phyloP scores from a whole-genome alignment of 2,329 filamentous ascomycete genomes.

The Colletotrichum tabaci region DNA sequence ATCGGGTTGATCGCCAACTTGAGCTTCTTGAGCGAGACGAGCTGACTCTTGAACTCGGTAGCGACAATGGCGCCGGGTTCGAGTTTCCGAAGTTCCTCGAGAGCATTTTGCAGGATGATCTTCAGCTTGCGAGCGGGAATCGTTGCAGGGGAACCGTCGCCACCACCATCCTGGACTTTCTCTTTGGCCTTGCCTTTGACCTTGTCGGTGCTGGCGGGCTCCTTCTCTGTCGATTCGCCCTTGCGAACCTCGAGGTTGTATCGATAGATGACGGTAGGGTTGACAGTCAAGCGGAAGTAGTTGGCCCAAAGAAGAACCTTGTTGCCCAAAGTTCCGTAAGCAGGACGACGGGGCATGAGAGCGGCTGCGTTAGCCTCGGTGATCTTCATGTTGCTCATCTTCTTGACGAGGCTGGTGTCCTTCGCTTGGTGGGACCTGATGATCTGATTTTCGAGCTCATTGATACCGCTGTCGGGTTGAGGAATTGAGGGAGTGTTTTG shows the following conservation, averaged over 20 bases:
- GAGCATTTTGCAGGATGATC: slow-evolving; percentile 56
- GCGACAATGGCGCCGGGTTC: slow-evolving; percentile 54
- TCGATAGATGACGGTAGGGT: slow-evolving; percentile 56
- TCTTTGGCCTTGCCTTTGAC: slow-evolving; percentile 43
- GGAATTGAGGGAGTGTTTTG: slow-evolving; percentile 35
- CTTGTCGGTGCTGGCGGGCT: slow-evolving; percentile 17
- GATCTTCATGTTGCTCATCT: slow-evolving; percentile 55
- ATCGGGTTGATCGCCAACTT: slow-evolving; percentile 53
- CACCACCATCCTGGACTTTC: slow-evolving; percentile 34
- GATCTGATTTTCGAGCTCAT: slow-evolving; percentile 59
- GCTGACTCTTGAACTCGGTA: slow-evolving; percentile 67
- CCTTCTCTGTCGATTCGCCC: slow-evolving; percentile 32
- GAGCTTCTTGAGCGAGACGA: slow-evolving; percentile 59
- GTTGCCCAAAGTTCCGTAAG: slow-evolving; percentile 62
- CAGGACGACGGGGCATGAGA: slow-evolving; percentile 61
- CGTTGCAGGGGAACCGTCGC: slow-evolving; percentile 45
- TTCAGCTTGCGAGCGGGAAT: slow-evolving; percentile 62
- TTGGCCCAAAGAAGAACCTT: slow-evolving; percentile 67
- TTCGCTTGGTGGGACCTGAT: slow-evolving; percentile 50
- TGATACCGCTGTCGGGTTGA: slow-evolving; percentile 48
- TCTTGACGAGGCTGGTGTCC: slow-evolving; percentile 49
- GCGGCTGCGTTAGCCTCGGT: slow-evolving; percentile 37
- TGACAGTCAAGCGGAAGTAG: slow-evolving; percentile 64
- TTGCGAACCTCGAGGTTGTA: slow-evolving; percentile 60
- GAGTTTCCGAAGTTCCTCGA: slow-evolving; percentile 53